Evolutionary conservation across 768 basidiomycete genomes (phyloP).

Genomic region (Pleurotus tuber-regium): DNA sequence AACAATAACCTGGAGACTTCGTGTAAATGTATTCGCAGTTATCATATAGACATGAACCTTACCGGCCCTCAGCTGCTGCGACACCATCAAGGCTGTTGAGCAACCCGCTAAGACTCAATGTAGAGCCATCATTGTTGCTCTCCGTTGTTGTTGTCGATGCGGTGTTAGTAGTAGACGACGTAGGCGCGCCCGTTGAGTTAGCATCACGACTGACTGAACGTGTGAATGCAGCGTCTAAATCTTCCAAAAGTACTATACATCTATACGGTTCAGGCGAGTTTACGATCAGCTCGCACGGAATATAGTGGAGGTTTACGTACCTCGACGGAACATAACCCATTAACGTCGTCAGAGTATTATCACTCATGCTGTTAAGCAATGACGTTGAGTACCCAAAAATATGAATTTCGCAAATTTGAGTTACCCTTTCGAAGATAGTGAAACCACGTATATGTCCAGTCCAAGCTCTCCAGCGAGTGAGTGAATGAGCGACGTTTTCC

Average conservation of each 20-base stretch:
- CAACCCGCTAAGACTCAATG: slow-evolving; percentile 80
- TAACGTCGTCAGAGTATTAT: slow-evolving; percentile 81
- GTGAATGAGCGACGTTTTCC: slow-evolving; percentile 85
- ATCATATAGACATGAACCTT: slow-evolving; percentile 27
- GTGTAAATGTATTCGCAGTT: too few species aligned
- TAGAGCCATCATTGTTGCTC: slow-evolving; percentile 69
- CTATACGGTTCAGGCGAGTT: slow-evolving; percentile 32
- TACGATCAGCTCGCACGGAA: slow-evolving; percentile 6
- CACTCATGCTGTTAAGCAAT: slow-evolving; percentile 67
- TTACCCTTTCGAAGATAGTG: slow-evolving; percentile 84
- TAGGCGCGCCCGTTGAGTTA: slow-evolving; percentile 73
- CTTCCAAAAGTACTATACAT: slow-evolving; percentile 91
- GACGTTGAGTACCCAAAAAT: slow-evolving; percentile 16
- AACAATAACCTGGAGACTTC: slow-evolving; percentile 84
- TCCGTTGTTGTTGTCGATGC: slow-evolving; percentile 38
- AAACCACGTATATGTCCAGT: slow-evolving; percentile 90
- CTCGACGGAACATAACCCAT: slow-evolving; percentile 88
- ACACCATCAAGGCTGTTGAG: slow-evolving; percentile 86
- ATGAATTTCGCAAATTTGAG: slow-evolving; percentile 15
- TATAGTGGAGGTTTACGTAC: slow-evolving; percentile 34
- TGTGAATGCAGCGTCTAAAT: slow-evolving; percentile 91
- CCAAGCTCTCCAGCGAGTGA: slow-evolving; percentile 82
- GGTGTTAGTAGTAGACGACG: slow-evolving; percentile 22
- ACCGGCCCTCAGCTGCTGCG: slow-evolving; percentile 85
- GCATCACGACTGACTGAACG: slow-evolving; percentile 82